These are phyloP conservation scores for Phialophora macrospora DNA, from an alignment of 2,329 filamentous ascomycete genomes.

Conservation along the genomic window DNA sequence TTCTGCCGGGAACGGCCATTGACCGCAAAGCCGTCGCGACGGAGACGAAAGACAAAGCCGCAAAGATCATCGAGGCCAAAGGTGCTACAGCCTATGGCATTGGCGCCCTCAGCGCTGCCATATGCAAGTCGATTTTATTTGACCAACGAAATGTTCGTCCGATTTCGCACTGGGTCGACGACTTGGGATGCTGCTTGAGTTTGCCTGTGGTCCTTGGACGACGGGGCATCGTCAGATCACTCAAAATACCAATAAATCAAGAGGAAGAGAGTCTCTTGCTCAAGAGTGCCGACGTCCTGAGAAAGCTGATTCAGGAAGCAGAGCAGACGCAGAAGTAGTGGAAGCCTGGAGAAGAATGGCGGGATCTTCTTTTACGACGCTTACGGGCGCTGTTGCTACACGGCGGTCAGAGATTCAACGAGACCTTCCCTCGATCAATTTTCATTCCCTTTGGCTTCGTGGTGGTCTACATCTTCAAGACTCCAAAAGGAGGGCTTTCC, in stretches of 20 bases:
- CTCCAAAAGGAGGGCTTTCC: too few species aligned
- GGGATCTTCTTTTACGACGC: too few species aligned
- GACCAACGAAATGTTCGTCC: constrained; percentile 55
- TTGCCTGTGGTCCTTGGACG: constrained; percentile 57
- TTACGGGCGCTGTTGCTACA: too few species aligned
- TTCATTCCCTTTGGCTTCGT: too few species aligned
- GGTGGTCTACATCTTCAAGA: too few species aligned
- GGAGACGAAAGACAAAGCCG: constrained; percentile 55
- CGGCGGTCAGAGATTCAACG: too few species aligned
- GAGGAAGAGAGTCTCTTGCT: constrained; percentile 33
- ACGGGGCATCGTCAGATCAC: constrained; percentile 51
- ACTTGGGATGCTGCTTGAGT: constrained; percentile 56
- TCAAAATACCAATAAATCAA: constrained; percentile 36
- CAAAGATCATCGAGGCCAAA: constrained; percentile 56
- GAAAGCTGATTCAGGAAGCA: constrained; percentile 29
- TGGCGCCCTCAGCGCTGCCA: constrained; percentile 53
- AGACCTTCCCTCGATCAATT: too few species aligned
- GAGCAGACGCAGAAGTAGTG: constrained; percentile 11
- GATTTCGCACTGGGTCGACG: constrained; percentile 56
- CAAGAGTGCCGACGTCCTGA: constrained; percentile 30
- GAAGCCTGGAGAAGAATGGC: neutral
- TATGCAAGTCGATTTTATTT: constrained; percentile 58
- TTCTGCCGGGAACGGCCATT: constrained; percentile 40
- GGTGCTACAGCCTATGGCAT: constrained; percentile 59
- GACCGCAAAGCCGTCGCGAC: constrained; percentile 47